Evolutionary conservation across 169 alveolate species (phyloP), one percentile per base, ranked within the genome.

Genomic region (Eimeria praecox): DNA sequence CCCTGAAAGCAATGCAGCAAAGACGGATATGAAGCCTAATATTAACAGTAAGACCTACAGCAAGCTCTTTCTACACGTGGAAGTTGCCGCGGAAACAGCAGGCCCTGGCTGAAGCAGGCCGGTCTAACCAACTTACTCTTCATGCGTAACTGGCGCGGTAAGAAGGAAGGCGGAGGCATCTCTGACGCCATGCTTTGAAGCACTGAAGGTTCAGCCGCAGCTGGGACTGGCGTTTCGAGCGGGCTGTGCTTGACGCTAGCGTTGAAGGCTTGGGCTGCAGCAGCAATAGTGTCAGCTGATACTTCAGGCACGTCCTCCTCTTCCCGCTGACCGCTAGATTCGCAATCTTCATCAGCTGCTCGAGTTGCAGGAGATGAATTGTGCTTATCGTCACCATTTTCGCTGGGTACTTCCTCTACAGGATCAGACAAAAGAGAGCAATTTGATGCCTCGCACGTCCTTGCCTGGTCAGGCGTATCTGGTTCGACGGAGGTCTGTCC

Each of bases 81-180:
- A 16, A 35, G 20, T 33, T 35, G 30, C 12, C 54, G 80, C 27
- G 38, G 38, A 38, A 52, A 0, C 56, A 54, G 49, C 38, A 52
- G 77, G 44, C 24, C 16, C 77, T 83, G 75, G 44, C 12, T n/a
- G 56, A 42, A 38, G 20, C 77, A 33, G 77, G 38, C 20, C 33
- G 62, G 30, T 10, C 40, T n/a, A 54, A 5, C 33, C 73, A 18
- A 16, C 16, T 87, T 87, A 87, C 94, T 54, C 22, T 64, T 87
- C 38, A 87, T 59, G 46, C 94, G 94, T 27, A 87, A 40, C 59
- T 87, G 94, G 83, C 94, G 94, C 38, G 94, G 94, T 27, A 87
- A 49, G 78, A 87, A 42, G 35, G 94, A 14, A 22, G 94, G 94
- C 33, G 94, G 94, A 30, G 94, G 94, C 94, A 87, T 87, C 46